Evolutionary conservation across 2,329 filamentous ascomycete genomes (phyloP).

Genomic region (Cladophialophora exuberans): DNA sequence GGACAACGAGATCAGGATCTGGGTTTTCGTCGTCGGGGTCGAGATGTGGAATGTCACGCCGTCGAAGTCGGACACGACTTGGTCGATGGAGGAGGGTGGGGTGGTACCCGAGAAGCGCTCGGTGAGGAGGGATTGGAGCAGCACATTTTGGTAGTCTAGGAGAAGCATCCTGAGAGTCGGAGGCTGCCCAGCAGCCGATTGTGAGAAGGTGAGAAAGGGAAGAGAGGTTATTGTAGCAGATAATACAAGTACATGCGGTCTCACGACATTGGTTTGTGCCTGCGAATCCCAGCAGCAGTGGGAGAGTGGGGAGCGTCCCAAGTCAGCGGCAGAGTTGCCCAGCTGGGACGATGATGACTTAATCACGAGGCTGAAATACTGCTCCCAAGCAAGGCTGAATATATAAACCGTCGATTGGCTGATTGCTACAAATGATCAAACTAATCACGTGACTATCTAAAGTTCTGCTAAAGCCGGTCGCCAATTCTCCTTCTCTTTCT

Average conservation of each 20-base stretch:
- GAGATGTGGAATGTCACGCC: conserved; percentile 98
- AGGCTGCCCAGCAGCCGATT: conserved; percentile 4
- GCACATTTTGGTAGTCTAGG: conserved; percentile 97
- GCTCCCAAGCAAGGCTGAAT: too few relatives aligned
- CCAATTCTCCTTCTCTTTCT: too few relatives aligned
- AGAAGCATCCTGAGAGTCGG: conserved; percentile 68
- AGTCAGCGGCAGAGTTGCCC: conserved; percentile 1
- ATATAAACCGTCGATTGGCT: too few relatives aligned
- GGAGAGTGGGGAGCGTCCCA: not conserved
- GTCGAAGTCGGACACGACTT: conserved; percentile 98
- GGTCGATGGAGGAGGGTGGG: conserved; percentile 72
- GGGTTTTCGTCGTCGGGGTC: conserved; percentile 88
- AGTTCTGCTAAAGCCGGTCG: too few relatives aligned
- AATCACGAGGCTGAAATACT: not conserved
- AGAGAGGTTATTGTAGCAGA: not conserved
- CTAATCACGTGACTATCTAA: too few relatives aligned
- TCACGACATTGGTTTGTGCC: not conserved
- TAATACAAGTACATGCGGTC: too few relatives aligned
- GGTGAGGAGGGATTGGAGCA: conserved; percentile 93
- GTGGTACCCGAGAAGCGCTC: conserved; percentile 82
- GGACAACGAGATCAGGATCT: conserved; percentile 91
- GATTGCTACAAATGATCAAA: too few relatives aligned
- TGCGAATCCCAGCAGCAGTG: not conserved
- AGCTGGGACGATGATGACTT: too few relatives aligned
- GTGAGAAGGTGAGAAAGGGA: not conserved